Conservation (phyloP, 1,284 basidiomycete genomes). For the Austroboletus olivaceoglutinosus region DNA sequence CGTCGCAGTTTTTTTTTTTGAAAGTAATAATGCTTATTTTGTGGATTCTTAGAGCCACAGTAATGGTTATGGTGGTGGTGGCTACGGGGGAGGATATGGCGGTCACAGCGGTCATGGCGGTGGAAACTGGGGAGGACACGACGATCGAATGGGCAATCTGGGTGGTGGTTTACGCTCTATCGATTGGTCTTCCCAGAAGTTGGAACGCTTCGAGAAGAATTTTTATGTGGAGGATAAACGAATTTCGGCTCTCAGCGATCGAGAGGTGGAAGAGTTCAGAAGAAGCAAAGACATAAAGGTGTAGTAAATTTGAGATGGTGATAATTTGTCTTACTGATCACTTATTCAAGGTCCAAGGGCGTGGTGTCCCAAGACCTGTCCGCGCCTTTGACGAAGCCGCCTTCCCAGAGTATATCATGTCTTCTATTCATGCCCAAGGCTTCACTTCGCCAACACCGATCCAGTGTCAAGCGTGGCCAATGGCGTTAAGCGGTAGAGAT, state of each 20-base stretch:
- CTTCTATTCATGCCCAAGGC: slow-evolving; percentile 91
- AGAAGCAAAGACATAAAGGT: slow-evolving; percentile 87
- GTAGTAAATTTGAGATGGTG: slow-evolving; percentile 2
- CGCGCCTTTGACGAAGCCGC: slow-evolving; percentile 92
- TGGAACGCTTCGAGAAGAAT: slow-evolving; percentile 92
- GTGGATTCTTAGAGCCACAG: slow-evolving; percentile 33
- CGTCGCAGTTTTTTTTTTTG: not conserved
- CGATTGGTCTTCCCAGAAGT: slow-evolving; percentile 77
- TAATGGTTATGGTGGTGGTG: slow-evolving; percentile 35
- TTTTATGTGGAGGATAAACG: slow-evolving; percentile 95
- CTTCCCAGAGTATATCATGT: slow-evolving; percentile 95
- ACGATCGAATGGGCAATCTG: slow-evolving; percentile 57
- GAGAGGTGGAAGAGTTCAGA: slow-evolving; percentile 88
- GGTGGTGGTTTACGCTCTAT: slow-evolving; percentile 82
- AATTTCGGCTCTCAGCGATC: slow-evolving; percentile 76
- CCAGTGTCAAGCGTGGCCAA: slow-evolving; percentile 98
- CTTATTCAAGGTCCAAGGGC: slow-evolving; percentile 75
- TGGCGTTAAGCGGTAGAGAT: slow-evolving; percentile 93
- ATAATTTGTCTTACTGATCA: not conserved
- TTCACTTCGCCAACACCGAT: slow-evolving; percentile 90
- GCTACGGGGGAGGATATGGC: slow-evolving; percentile 37
- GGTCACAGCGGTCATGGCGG: slow-evolving; percentile 35
- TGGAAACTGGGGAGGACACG: slow-evolving; percentile 47
- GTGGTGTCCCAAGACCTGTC: slow-evolving; percentile 86
- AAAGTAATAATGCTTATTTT: slow-evolving; percentile 8